phyloP scores from a whole-genome alignment of 169 alveolate species.

The Plasmodium yoelii region DNA sequence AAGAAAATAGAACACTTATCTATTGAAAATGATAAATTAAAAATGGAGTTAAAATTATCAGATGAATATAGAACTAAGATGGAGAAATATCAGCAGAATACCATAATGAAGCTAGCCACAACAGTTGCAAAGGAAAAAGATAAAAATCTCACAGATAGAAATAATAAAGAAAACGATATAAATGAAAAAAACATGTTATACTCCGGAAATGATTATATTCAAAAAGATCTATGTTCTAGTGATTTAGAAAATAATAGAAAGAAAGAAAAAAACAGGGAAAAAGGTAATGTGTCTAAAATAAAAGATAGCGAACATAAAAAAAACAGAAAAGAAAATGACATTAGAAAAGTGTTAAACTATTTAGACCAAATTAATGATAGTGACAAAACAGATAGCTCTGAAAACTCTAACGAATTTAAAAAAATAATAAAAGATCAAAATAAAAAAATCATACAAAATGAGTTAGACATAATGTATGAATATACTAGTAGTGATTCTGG shows the following conservation, averaged over 20 bases:
- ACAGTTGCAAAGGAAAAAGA: slow-evolving; percentile 26
- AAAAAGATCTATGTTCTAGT: not conserved
- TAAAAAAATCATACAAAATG: slow-evolving; percentile 2
- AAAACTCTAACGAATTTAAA: slow-evolving; percentile 23
- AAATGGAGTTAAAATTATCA: slow-evolving; percentile 75
- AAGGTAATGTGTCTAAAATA: not conserved
- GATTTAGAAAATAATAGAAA: not conserved
- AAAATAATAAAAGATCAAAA: slow-evolving; percentile 22
- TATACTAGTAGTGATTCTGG: slow-evolving; percentile 1
- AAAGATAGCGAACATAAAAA: not conserved
- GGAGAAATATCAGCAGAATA: slow-evolving; percentile 71
- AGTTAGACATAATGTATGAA: slow-evolving; percentile 34
- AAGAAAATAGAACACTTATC: slow-evolving; percentile 40
- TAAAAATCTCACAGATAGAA: not conserved
- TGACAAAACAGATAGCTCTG: slow-evolving; percentile 9
- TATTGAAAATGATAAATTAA: slow-evolving; percentile 63
- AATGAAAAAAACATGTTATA: not conserved
- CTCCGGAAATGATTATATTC: not conserved
- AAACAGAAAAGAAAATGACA: not conserved
- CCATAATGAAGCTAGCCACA: slow-evolving; percentile 63
- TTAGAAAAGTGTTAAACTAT: slow-evolving; percentile 1
- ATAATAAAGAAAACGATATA: slow-evolving; percentile 4
- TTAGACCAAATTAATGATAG: not conserved
- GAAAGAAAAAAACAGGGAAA: not conserved
- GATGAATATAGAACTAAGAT: slow-evolving; percentile 71